A percentile compares a stretch with the other conserved stretches of the same genome.
phyloP scores from a whole-genome alignment of 441 rosid genomes.

The Syzygium malaccense region DNA sequence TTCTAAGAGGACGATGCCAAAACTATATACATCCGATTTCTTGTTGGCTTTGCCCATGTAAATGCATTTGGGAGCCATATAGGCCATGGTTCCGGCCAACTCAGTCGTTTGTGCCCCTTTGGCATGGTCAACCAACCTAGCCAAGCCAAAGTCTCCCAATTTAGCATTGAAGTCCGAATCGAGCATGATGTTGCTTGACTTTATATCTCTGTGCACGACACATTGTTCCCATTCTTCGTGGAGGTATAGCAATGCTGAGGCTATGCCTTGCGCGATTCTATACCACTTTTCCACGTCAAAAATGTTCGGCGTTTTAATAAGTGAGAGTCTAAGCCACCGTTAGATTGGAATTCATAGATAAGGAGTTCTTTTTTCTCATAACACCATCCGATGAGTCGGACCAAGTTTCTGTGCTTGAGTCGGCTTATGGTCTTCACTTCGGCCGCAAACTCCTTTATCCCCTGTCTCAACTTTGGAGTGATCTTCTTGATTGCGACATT shows the following conservation, averaged over 20 bases:
- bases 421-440: not conserved
- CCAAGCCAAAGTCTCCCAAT: not conserved
- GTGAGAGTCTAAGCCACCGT: not conserved
- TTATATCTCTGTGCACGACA: not conserved
- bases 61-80: not conserved
- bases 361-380: not conserved
- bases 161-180: not conserved
- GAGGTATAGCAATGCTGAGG: not conserved
- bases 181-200: not conserved
- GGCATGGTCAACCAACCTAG: not conserved
- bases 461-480: not conserved
- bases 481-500: not conserved
- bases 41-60: not conserved
- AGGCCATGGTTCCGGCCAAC: not conserved
- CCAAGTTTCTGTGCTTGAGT: not conserved
- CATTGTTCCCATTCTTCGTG: not conserved
- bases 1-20: not conserved
- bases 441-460: not conserved
- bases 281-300: accelerated
- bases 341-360: not conserved
- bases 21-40: not conserved
- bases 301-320: not conserved
- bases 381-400: not conserved
- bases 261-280: not conserved
- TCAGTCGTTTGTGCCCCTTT: not conserved